Base-by-base conservation (phyloP, 2,329 filamentous ascomycete genomes). In the Escovopsis weberi region DNA sequence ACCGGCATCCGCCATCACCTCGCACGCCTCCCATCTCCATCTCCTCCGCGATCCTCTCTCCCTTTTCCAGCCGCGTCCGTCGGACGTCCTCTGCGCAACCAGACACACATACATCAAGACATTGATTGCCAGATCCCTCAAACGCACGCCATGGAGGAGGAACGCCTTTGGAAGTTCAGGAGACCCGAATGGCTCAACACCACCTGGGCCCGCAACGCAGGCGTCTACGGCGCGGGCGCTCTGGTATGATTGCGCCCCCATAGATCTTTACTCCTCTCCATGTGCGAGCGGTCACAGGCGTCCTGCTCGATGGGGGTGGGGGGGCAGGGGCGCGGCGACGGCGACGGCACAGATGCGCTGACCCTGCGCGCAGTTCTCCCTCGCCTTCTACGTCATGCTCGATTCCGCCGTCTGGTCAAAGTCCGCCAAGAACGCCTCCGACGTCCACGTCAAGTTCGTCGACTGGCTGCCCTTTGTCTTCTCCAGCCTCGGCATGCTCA, bases 401-500 rank as follows among this genome's bases (percentile, higher is more conserved):
- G 78, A 82, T 59, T 69, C 74, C 5, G 75, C 78, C 48, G 75
- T 80, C 40, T 82, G 75, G 75, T 80, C 77, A 51, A 74, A 78
- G 54, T 75, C 72, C 11, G 43, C 65, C 46, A 65, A 63, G 49
- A 82, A 82, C 64, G 70, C 67, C 46, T 78, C 74, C 43, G 62
- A 70, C 58, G 52, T 66, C 33, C 77, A 82, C 63, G 67, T 82
- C 53, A 75, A 67, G 50, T 82, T 80, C 54, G 68, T 80, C 60
- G 78, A 82, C 70, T 82, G 78, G 78, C 71, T 81, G 49, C 77
- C 78, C 41, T 69, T 82, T 50, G 71, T 81, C 59, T 81, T 80
- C 65, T 75, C 71, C 50, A 69, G 71, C 48, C 66, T 81, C 48
- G 78, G 78, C 48, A 81, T 82, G 75, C 68, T 82, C 45, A 80